Percentiles rank a stretch among this genome's conserved stretches.
Conservation (phyloP, 1,284 basidiomycete genomes). For the Heterobasidion occidentale region DNA sequence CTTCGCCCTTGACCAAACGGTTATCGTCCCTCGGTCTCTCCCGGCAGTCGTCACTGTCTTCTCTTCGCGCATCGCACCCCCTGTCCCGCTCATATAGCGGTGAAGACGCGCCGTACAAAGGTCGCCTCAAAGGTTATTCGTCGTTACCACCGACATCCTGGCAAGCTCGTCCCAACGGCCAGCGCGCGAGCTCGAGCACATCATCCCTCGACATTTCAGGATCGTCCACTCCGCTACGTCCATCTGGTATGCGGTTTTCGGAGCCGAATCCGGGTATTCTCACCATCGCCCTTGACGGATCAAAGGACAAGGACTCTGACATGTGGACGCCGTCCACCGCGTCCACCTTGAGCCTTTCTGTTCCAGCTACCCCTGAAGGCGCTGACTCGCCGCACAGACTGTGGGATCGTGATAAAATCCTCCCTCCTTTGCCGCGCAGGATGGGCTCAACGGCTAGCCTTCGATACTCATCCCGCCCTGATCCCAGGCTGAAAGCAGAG, state of each 20-base stretch:
- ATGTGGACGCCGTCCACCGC: too few relatives aligned
- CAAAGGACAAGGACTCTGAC: too few relatives aligned
- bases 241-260: slow-evolving; percentile 6
- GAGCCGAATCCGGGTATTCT: background rate
- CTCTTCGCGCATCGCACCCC: slow-evolving; percentile 17
- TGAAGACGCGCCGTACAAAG: slow-evolving; percentile 5
- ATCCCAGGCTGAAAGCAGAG: too few relatives aligned
- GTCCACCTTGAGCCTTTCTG: too few relatives aligned
- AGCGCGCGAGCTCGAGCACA: slow-evolving; percentile 1
- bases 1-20: slow-evolving; percentile 60
- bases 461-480: too few relatives aligned
- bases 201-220: background rate
- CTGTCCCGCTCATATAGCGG: slow-evolving; percentile 25
- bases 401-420: too few relatives aligned
- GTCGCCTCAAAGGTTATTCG: slow-evolving; percentile 8
- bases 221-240: slow-evolving; percentile 4
- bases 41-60: slow-evolving; percentile 26
- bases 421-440: too few relatives aligned
- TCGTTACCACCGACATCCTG: slow-evolving; percentile 20
- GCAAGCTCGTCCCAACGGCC: slow-evolving; percentile 3
- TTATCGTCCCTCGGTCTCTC: slow-evolving; percentile 51
- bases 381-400: too few relatives aligned
- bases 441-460: too few relatives aligned
- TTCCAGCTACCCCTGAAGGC: too few relatives aligned
- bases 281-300: too few relatives aligned